A percentile compares a stretch with the other conserved stretches of the same genome.
Evolutionary conservation across 352 stramenopile species (phyloP).

Genomic region (Globisporangium lucens): DNA sequence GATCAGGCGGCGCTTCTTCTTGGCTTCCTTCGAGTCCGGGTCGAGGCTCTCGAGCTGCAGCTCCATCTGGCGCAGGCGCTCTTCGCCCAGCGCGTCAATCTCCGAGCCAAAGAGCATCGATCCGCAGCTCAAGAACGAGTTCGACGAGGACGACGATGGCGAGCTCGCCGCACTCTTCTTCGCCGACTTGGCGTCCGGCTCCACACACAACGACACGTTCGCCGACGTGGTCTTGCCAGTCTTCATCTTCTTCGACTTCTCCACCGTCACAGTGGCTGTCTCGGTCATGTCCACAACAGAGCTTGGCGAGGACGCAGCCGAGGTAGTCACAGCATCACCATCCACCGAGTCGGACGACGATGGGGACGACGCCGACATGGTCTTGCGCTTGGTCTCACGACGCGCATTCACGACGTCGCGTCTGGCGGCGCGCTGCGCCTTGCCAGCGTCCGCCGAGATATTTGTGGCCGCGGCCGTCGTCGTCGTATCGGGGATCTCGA

Average conservation of each 20-base stretch:
- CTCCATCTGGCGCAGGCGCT: constrained; percentile 81
- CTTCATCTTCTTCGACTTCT: constrained; percentile 77
- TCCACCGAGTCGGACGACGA: not conserved
- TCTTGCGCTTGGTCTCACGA: constrained; percentile 73
- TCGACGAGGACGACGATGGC: constrained; percentile 18
- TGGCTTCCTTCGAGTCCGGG: constrained; percentile 86
- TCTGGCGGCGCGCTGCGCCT: constrained; percentile 63
- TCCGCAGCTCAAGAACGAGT: constrained; percentile 17
- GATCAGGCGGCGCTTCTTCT: constrained; percentile 87
- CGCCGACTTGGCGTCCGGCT: constrained; percentile 1
- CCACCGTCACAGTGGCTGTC: constrained; percentile 18
- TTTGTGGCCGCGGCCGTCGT: not conserved
- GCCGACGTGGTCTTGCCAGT: constrained; percentile 51
- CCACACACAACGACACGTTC: constrained; percentile 19
- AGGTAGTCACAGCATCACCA: not conserved
- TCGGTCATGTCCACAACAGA: constrained; percentile 11
- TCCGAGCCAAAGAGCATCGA: constrained; percentile 34
- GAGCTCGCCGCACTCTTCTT: constrained; percentile 15
- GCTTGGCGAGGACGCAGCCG: constrained; percentile 5
- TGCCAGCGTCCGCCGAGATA: constrained; percentile 26
- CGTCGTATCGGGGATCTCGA: constrained; percentile 31
- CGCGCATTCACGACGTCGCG: constrained; percentile 66
- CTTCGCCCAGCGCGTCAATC: constrained; percentile 67
- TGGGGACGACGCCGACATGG: constrained; percentile 21
- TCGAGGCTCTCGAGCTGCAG: constrained; percentile 80